phyloP scores from a whole-genome alignment of 805 yeast genomes.

The Yamadazyma kitorensis region DNA sequence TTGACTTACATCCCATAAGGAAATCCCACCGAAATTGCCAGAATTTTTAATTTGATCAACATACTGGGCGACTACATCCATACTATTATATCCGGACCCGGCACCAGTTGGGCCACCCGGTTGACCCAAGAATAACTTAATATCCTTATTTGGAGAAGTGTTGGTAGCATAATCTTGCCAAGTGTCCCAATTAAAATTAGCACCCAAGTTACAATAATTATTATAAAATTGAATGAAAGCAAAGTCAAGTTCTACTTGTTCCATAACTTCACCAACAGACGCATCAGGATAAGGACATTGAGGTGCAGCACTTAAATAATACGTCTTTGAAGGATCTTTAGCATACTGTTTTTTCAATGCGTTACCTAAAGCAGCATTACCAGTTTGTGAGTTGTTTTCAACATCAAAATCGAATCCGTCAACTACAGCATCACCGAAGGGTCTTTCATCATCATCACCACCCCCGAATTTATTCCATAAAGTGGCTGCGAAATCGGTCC shows the following conservation, averaged over 20 bases:
- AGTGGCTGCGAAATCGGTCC: constrained; percentile 49
- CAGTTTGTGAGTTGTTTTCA: constrained; percentile 57
- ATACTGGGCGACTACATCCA: constrained; percentile 18
- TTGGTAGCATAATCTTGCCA: constrained; percentile 31
- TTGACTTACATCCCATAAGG: constrained; percentile 83
- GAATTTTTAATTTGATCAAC: constrained; percentile 16
- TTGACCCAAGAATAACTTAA: constrained; percentile 33
- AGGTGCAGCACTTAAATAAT: constrained; percentile 36
- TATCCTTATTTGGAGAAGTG: constrained; percentile 28
- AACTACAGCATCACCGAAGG: constrained; percentile 69
- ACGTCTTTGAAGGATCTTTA: constrained; percentile 26
- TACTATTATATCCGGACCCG: constrained; percentile 29
- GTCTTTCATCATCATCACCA: constrained; percentile 36
- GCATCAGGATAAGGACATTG: constrained; percentile 40
- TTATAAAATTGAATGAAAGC: constrained; percentile 41
- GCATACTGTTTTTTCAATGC: constrained; percentile 21
- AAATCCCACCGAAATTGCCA: constrained; percentile 59
- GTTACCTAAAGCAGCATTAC: constrained; percentile 59
- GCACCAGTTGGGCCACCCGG: constrained; percentile 34
- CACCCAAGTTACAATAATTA: constrained; percentile 28
- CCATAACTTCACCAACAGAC: constrained; percentile 31
- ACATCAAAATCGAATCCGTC: constrained; percentile 85
- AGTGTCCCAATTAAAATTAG: constrained; percentile 32
- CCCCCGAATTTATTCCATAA: constrained; percentile 41
- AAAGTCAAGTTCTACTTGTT: constrained; percentile 25